Conservation (phyloP, 140 eudicot genomes). For the Anethum foeniculum region DNA sequence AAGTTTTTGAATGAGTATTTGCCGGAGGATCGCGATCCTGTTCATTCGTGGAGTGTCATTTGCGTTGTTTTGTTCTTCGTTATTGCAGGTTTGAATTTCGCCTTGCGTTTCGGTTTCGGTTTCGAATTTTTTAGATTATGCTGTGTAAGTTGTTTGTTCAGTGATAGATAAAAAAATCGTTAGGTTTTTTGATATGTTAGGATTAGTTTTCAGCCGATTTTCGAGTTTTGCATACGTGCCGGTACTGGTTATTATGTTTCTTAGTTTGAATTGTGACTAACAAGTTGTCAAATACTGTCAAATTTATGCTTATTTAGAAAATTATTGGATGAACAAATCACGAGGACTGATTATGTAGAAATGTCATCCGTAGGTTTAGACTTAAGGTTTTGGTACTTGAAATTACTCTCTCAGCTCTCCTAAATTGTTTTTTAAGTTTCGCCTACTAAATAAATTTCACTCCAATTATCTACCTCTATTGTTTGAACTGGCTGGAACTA, state of each 20-base stretch:
- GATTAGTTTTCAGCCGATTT: background rate
- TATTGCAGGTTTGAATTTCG: conserved; percentile 42
- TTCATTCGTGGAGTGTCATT: conserved; percentile 71
- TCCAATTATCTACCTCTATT: background rate
- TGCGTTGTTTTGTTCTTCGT: conserved; percentile 50
- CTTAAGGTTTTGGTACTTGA: background rate
- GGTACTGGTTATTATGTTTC: background rate
- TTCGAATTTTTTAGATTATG: background rate
- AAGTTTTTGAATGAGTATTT: conserved; percentile 67
- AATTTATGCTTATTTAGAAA: background rate
- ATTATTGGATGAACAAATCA: background rate
- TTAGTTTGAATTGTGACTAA: background rate
- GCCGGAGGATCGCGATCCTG: conserved; percentile 98
- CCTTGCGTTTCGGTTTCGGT: background rate
- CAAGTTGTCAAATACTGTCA: background rate
- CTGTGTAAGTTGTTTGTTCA: too few species aligned
- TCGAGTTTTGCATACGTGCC: background rate
- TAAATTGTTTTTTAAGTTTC: background rate
- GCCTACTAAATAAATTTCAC: background rate
- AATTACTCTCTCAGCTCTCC: background rate
- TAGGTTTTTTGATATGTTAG: background rate
- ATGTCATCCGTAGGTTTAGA: background rate
- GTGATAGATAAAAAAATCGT: background rate
- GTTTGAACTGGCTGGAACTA: background rate
- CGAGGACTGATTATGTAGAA: background rate